Base-by-base conservation (phyloP, 2,329 filamentous ascomycete species). In the Cladosporium sphaerospermum region DNA sequence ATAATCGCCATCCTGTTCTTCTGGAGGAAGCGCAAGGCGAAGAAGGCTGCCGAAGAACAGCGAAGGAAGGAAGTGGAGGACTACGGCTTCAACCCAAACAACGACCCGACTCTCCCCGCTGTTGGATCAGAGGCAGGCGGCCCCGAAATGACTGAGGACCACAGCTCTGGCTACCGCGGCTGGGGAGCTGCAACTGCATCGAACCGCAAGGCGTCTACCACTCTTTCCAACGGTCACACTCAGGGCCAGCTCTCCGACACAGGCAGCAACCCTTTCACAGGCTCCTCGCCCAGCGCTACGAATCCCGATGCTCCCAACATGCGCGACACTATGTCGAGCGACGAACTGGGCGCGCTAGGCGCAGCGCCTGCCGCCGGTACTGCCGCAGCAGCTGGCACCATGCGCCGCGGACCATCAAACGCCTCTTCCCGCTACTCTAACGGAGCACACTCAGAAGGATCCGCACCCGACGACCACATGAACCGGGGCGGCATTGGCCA, bases 11-110 rank as follows among this genome's bases (percentile, higher is more conserved):
- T 84, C 6, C 77, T 96, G 28, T 90, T 88, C 69, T 82, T 92
- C 65, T 99, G 90, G 89, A 84, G 88, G 67, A 90, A 84, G 74
- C 86, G 90, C 58, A 95, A 95, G 74, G 84, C 88, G 64, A 83
- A 85, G 59, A 93, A 89, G 75, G 82, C 83, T 58, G 87, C 86
- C 11, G 89, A 93, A 66, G 93, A 96, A 67, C 83, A 91, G 63
- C 83, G 93, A 47, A 83, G 91, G 58, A 96, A 96, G 74, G 93
- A 99, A 71, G 90, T 96, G 9, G 92, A 97, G 69, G 93, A 97
- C 67, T 97, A 97, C 68, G 86, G 88, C 32, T 97, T 91, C 76
- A 97, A 97, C 69, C 93, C 93, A n/a, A 97, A 97, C 71, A 85
- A 90, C 56, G 91, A 96, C 67, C 89, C 91, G 0, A 89, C 87